Conservation (phyloP, 257 asterid genomes). For the Scutellaria galericulata region DNA sequence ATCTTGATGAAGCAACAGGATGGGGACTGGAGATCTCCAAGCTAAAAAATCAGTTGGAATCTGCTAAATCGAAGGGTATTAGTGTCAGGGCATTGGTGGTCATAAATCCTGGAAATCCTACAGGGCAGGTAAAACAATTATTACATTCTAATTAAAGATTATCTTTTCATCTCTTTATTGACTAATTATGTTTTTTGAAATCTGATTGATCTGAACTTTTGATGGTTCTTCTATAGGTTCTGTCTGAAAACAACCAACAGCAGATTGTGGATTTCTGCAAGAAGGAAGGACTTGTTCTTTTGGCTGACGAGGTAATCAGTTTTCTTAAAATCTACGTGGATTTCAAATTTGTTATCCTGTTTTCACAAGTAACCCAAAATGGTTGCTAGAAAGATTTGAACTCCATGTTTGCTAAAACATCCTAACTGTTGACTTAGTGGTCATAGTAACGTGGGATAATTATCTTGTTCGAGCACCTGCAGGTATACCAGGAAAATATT, state of each 20-base stretch:
- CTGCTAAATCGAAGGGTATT: constrained; percentile 78
- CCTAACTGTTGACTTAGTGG: background rate
- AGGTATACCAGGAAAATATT: constrained; percentile 94
- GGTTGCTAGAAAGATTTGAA: background rate
- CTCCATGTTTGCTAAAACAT: background rate
- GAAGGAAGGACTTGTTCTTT: constrained; percentile 95
- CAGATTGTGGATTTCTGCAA: constrained; percentile 94
- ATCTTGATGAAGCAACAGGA: constrained; percentile 93
- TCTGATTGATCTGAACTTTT: constrained; percentile 8
- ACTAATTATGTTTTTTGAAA: background rate
- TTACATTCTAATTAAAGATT: background rate
- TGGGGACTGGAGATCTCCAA: constrained; percentile 94
- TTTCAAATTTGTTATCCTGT: background rate
- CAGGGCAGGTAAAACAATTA: constrained; percentile 71
- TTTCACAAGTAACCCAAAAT: too few relatives aligned
- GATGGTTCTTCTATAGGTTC: constrained; percentile 39
- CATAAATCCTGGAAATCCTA: constrained; percentile 98
- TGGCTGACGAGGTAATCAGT: constrained; percentile 70
- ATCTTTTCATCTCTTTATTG: constrained; percentile 5
- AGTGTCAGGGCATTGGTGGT: constrained; percentile 88
- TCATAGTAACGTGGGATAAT: constrained; percentile 26
- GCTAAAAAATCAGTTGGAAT: constrained; percentile 77
- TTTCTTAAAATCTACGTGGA: background rate
- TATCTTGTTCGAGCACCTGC: constrained; percentile 38
- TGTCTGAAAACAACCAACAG: constrained; percentile 62